A percentile compares a stretch with the other conserved stretches of the same genome.
Conservation (phyloP, 2,329 filamentous ascomycete species). For the Moelleriella libera region DNA sequence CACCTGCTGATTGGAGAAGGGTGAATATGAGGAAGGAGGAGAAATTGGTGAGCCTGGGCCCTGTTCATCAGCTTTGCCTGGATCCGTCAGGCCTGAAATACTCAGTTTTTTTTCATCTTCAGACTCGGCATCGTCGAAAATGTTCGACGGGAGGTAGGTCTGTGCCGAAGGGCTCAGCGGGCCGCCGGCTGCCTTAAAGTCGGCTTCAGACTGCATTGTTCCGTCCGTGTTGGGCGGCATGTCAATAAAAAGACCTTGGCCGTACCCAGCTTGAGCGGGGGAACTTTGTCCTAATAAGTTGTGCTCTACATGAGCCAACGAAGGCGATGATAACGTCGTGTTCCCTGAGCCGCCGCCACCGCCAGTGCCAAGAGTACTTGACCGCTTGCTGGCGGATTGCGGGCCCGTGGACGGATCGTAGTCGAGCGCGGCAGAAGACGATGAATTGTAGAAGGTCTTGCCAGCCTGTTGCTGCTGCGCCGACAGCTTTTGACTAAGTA, state of each 20-base stretch:
- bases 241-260: slow-evolving; percentile 38
- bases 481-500: slow-evolving; percentile 32
- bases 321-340: slow-evolving; percentile 2
- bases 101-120: slow-evolving; percentile 27
- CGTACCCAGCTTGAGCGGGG: slow-evolving; percentile 38
- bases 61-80: slow-evolving; percentile 15
- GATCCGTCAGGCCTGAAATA: slow-evolving; percentile 19
- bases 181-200: slow-evolving; percentile 47
- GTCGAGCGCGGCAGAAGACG: slow-evolving; percentile 29
- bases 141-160: slow-evolving; percentile 55
- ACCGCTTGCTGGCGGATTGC: slow-evolving; percentile 26
- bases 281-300: slow-evolving; percentile 36
- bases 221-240: slow-evolving; percentile 23
- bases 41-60: slow-evolving; percentile 48
- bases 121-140: slow-evolving; percentile 44
- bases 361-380: slow-evolving; percentile 15
- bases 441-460: slow-evolving; percentile 29
- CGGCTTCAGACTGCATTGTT: slow-evolving; percentile 42
- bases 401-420: slow-evolving; percentile 27
- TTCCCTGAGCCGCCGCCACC: slow-evolving; percentile 2
- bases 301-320: slow-evolving; percentile 15
- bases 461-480: slow-evolving; percentile 25
- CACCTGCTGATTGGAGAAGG: slow-evolving; percentile 47
- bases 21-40: slow-evolving; percentile 39
- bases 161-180: slow-evolving; percentile 68